Conservation (phyloP, 139 green algal genomes). For the Picochlorum sp. region DNA sequence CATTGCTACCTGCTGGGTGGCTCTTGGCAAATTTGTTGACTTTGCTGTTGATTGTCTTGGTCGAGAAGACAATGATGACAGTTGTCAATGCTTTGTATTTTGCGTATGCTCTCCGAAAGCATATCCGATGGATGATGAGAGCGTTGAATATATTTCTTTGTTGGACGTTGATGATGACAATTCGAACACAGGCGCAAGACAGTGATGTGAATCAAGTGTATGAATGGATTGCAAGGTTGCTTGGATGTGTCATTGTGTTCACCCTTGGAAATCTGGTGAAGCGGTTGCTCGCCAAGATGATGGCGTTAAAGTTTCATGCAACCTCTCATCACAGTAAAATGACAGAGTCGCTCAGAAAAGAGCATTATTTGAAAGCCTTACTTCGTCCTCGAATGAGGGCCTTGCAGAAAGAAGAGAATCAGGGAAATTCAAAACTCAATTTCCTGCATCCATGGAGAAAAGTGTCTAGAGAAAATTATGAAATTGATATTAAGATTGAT, state of each 20-base stretch:
- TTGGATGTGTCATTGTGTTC: conserved; percentile 56
- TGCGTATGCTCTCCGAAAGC: conserved; percentile 19
- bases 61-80: conserved; percentile 28
- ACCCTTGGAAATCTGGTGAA: conserved; percentile 60
- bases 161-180: conserved; percentile 24
- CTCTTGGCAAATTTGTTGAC: conserved; percentile 2
- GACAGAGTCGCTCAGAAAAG: conserved; percentile 45
- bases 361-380: not conserved
- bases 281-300: conserved; percentile 56
- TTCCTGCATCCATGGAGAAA: too few relatives aligned
- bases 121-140: conserved; percentile 14
- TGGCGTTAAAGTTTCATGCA: conserved; percentile 61
- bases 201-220: not conserved
- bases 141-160: conserved; percentile 15
- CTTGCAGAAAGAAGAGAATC: not conserved
- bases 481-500: too few relatives aligned
- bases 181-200: not conserved
- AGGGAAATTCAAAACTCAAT: not conserved
- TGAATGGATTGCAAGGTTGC: conserved; percentile 22
- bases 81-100: conserved; percentile 24
- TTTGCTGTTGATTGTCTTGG: not conserved
- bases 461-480: too few relatives aligned
- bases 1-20: conserved; percentile 19
- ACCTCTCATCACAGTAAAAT: conserved; percentile 62
- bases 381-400: not conserved